Conservation (phyloP, 305 asterid genomes). For the Solanum aculeatissimum region DNA sequence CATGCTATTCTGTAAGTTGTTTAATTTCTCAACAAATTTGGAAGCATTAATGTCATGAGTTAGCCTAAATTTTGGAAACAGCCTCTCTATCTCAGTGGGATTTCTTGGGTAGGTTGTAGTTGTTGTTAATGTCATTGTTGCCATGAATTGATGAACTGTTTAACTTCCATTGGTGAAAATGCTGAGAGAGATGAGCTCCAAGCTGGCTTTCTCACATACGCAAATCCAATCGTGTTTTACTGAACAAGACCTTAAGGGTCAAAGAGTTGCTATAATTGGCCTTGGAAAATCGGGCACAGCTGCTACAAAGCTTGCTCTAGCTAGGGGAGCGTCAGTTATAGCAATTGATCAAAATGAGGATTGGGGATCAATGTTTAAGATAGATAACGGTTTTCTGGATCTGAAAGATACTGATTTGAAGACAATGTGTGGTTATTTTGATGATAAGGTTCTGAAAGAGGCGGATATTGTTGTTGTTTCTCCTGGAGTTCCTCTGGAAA, state of each 20-base stretch:
- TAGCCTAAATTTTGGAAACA: too few species aligned
- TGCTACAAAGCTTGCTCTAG: slow-evolving; percentile 26
- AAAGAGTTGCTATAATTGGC: slow-evolving; percentile 29
- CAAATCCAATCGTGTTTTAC: slow-evolving; percentile 17
- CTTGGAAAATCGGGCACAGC: slow-evolving; percentile 24
- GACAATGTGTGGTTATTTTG: slow-evolving; percentile 19
- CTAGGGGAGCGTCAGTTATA: slow-evolving; percentile 33
- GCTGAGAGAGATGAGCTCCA: neutral
- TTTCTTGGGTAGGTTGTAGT: too few species aligned
- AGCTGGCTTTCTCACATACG: neutral
- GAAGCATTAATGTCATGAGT: too few species aligned
- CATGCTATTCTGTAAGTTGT: too few species aligned
- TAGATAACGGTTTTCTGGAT: neutral
- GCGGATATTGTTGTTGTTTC: slow-evolving; percentile 26
- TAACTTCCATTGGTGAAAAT: neutral
- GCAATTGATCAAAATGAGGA: slow-evolving; percentile 24
- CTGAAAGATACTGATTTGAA: slow-evolving; percentile 14
- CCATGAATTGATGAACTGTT: too few species aligned
- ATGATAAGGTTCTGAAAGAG: slow-evolving; percentile 7
- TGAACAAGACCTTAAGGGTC: slow-evolving; percentile 23
- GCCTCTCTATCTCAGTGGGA: too few species aligned
- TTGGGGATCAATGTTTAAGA: neutral
- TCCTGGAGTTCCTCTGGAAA: slow-evolving; percentile 25
- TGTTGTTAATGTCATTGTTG: too few species aligned
- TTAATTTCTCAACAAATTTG: too few species aligned